Conservation (phyloP, 2,329 filamentous ascomycete species). For the Diaporthe caulivora region DNA sequence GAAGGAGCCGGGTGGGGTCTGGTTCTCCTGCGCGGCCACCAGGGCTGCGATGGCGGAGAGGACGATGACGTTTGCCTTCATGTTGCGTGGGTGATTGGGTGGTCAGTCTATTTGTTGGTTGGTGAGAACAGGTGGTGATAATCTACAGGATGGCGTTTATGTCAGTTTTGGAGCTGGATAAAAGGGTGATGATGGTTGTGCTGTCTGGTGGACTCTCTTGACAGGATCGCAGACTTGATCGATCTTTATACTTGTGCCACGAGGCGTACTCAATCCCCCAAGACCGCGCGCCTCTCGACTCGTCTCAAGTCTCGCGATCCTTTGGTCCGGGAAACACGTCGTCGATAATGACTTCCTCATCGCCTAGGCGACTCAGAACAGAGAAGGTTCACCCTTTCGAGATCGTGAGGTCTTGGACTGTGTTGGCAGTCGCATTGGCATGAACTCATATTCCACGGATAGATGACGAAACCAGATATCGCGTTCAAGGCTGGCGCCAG, state of each 20-base stretch:
- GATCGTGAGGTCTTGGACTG: not conserved
- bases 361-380: too few species aligned
- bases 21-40: not conserved
- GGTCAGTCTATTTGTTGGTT: too few species aligned
- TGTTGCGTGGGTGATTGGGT: not conserved
- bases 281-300: not conserved
- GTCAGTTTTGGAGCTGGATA: too few species aligned
- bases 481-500: not conserved
- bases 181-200: not conserved
- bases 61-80: not conserved
- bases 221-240: not conserved
- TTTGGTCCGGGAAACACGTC: not conserved
- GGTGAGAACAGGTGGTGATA: too few species aligned
- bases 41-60: not conserved
- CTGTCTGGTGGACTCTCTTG: not conserved
- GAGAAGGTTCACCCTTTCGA: too few species aligned
- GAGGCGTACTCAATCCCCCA: too few species aligned
- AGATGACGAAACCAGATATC: not conserved
- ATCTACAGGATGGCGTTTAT: too few species aligned
- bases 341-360: not conserved
- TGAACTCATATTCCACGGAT: not conserved
- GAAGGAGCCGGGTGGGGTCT: not conserved
- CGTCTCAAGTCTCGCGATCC: not conserved
- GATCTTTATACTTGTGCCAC: not conserved
- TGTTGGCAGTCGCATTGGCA: not conserved